These are phyloP conservation scores for Wickerhamomyces pijperi DNA, from an alignment of 805 yeast genomes.

Conservation along the genomic window DNA sequence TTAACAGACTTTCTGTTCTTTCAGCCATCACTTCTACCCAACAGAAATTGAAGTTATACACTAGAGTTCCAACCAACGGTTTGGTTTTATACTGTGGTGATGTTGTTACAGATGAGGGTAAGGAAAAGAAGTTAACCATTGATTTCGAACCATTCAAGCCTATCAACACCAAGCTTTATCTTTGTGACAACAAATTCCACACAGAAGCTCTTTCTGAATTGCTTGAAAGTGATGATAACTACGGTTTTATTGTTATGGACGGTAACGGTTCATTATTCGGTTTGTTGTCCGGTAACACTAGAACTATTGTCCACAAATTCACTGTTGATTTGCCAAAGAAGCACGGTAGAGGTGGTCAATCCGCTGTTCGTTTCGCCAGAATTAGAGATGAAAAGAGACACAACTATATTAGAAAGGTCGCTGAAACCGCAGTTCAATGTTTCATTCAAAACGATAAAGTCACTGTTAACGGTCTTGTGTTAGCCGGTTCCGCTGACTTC, in stretches of 20 bases:
- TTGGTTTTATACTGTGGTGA: constrained; percentile 97
- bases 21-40: constrained; percentile 98
- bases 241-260: constrained; percentile 98
- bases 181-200: constrained; percentile 97
- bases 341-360: constrained; percentile 99
- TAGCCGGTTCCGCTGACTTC: constrained; percentile 99
- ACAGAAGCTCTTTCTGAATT: constrained; percentile 93
- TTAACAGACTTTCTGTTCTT: constrained; percentile 86
- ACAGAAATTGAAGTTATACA: constrained; percentile 86
- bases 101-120: constrained; percentile 92
- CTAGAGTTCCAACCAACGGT: constrained; percentile 87
- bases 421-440: constrained; percentile 96
- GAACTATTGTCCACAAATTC: constrained; percentile 93
- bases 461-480: constrained; percentile 84
- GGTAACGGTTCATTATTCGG: constrained; percentile 99
- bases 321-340: constrained; percentile 96
- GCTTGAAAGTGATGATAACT: constrained; percentile 88
- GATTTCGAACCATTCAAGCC: constrained; percentile 99
- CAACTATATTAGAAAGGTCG: constrained; percentile 95
- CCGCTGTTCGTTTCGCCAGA: constrained; percentile 98
- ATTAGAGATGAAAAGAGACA: constrained; percentile 98
- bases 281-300: constrained; percentile 88
- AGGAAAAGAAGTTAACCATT: constrained; percentile 90
- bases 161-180: constrained; percentile 88
- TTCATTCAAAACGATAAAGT: constrained; percentile 93